These are phyloP conservation scores for Penicillium psychrosexuale DNA, from an alignment of 2,329 filamentous ascomycete genomes.

Conservation along the genomic window DNA sequence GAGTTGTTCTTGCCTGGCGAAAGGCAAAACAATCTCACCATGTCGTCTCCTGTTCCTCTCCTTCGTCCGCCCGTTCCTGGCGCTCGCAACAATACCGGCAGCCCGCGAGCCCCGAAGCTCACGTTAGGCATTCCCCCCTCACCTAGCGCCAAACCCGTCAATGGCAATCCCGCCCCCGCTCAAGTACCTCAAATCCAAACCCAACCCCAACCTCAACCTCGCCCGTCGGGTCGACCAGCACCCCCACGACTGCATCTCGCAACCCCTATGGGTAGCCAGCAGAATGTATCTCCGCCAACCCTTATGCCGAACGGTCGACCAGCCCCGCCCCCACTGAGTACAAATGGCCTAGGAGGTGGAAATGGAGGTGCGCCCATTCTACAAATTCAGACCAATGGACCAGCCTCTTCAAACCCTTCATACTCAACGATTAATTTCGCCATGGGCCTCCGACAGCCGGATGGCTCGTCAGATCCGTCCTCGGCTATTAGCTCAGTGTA, in stretches of 20 bases:
- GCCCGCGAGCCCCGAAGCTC: conserved; percentile 68
- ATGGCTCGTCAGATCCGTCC: conserved; percentile 73
- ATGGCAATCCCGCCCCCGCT: conserved; percentile 45
- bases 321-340: conserved; percentile 58
- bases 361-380: conserved; percentile 76
- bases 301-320: conserved; percentile 51
- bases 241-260: conserved; percentile 80
- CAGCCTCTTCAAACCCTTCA: conserved; percentile 72
- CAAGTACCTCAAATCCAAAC: conserved; percentile 32
- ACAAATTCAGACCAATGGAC: conserved; percentile 74
- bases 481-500: conserved; percentile 84
- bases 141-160: conserved; percentile 73
- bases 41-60: conserved; percentile 71
- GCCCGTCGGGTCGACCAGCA: conserved; percentile 52
- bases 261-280: conserved; percentile 77
- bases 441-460: conserved; percentile 61
- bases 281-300: conserved; percentile 65
- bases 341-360: conserved; percentile 75
- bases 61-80: conserved; percentile 80
- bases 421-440: conserved; percentile 82
- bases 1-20: conserved; percentile 42
- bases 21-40: conserved; percentile 49
- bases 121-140: conserved; percentile 89
- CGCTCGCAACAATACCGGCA: conserved; percentile 58
- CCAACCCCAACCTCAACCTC: conserved; percentile 53